Evolutionary conservation across 805 yeast genomes (phyloP), one percentile per base, ranked within the genome.

Genomic region (Metschnikowia reukaufii): DNA sequence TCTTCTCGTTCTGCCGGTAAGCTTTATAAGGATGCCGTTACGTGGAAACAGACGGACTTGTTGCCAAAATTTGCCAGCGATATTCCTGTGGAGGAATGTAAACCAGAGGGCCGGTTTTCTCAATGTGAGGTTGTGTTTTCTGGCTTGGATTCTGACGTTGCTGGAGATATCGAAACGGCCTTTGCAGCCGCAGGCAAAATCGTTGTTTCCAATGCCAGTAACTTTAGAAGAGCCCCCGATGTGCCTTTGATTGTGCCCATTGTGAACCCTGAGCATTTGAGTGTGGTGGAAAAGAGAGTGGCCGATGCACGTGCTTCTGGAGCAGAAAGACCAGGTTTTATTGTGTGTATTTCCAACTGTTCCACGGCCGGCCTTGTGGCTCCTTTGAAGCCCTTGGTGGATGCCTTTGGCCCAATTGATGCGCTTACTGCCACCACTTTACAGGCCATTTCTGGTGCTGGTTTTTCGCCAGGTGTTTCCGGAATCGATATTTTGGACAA

Each of bases 381-480:
- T 12, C 98, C 98, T 40, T 76, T 94, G 64, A 89, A 88, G 65
- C 98, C 99, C n/a, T 76, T 94, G 60, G 86, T 85, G 42, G 96
- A 90, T 49, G 69, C 74, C 41, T 92, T 88, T 63, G 99, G 98
- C 40, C 97, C 98, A 37, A 80, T 94, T 50, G 91, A 88, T 49
- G 77, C 83, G 19, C 78, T 92, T 57, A 84, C 96, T 12, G 81
- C 96, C 40, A 88, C 97, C 45, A 94, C 99, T 13, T 70, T 94
- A 67, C 99, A 94, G 68, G 99, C 99, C 32, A 88, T 94, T 55
- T 91, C 98, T 4, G 99, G 99, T 59, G 99, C 96, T 18, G 99
- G 99, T 2, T 94, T 88, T 67, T 87, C 96, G 8, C 99, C 99
- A 41, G 99, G 99, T 66, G 96, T 91, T 47, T 83, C 96, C 18